phyloP scores from a whole-genome alignment of 2,329 filamentous ascomycete genomes.

The Gaeumannomyces tritici region DNA sequence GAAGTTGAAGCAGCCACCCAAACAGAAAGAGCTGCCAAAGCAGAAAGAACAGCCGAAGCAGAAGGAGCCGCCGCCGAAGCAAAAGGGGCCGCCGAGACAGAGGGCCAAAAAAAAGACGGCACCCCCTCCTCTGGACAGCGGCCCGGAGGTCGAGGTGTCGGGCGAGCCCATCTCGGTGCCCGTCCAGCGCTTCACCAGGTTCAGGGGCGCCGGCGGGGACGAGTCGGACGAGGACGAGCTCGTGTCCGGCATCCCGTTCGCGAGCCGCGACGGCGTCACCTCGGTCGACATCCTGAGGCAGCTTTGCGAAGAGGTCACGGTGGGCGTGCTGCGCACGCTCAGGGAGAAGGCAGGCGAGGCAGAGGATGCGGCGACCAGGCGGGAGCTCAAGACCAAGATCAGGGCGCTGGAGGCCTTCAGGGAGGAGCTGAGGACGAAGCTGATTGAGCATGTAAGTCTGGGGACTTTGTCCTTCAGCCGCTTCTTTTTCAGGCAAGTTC shows the following conservation, averaged over 20 bases:
- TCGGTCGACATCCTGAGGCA: conserved; percentile 52
- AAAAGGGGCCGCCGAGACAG: conserved; percentile 23
- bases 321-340: conserved; percentile 37
- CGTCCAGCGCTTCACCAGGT: conserved; percentile 50
- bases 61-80: conserved; percentile 20
- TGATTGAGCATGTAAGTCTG: conserved; percentile 47
- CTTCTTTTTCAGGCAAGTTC: neutral
- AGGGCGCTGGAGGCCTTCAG: conserved; percentile 48
- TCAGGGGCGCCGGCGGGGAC: conserved; percentile 23
- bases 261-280: conserved; percentile 46
- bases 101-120: conserved; percentile 29
- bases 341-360: conserved; percentile 31
- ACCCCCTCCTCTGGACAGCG: conserved; percentile 13
- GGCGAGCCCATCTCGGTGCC: conserved; percentile 40
- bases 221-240: conserved; percentile 34
- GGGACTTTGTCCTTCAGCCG: conserved; percentile 4
- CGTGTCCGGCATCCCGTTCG: conserved; percentile 41
- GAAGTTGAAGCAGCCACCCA: conserved; percentile 21
- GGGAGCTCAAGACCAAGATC: conserved; percentile 45
- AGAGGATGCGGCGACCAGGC: conserved; percentile 34
- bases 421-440: conserved; percentile 42
- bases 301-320: conserved; percentile 51
- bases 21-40: conserved; percentile 21
- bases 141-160: conserved; percentile 7
- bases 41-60: conserved; percentile 21